Evolutionary conservation across 345 rosid species (phyloP).

Genomic region (Hibiscus tridactylites): DNA sequence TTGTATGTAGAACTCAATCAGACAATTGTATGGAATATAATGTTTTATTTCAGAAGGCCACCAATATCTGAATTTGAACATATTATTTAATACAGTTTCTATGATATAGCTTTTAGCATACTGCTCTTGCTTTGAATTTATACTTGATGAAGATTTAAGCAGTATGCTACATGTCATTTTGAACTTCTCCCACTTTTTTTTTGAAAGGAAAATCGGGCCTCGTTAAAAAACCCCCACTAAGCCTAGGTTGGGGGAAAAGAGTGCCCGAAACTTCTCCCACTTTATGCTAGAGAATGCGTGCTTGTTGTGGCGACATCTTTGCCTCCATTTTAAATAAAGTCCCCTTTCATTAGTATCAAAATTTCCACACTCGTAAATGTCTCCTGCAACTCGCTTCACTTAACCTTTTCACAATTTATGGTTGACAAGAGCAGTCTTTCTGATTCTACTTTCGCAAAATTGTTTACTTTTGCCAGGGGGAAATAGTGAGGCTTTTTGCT

Average conservation of each 20-base stretch:
- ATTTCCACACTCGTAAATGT: background rate
- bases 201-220: too few species aligned
- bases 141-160: background rate
- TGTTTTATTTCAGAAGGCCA: background rate
- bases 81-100: background rate
- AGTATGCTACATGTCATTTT: background rate
- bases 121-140: background rate
- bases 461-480: constrained; percentile 3
- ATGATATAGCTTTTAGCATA: background rate
- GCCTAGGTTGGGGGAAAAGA: too few species aligned
- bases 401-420: background rate
- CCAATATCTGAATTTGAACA: background rate
- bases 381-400: background rate
- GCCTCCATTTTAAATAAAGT: background rate
- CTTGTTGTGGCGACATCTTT: background rate
- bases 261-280: background rate
- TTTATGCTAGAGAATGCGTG: background rate
- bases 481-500: constrained; percentile 44
- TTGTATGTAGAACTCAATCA: background rate
- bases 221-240: too few species aligned
- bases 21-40: background rate
- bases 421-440: background rate
- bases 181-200: background rate
- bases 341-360: background rate
- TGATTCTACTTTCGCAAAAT: background rate